phyloP scores from a whole-genome alignment of 2,329 filamentous ascomycete species.

The Coniochaeta sp. region DNA sequence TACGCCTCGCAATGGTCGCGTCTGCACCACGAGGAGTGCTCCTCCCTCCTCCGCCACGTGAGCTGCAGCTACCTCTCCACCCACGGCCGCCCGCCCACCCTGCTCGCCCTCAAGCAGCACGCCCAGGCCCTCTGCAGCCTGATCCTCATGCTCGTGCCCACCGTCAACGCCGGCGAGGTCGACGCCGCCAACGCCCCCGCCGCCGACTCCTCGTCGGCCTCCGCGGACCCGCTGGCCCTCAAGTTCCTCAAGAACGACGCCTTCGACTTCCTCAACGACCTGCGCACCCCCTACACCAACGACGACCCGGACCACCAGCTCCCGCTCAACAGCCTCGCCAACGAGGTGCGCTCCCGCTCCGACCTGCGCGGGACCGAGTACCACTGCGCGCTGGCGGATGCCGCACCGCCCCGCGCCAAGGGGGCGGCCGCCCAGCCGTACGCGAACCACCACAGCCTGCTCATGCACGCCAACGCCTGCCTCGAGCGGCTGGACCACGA shows the following conservation, averaged over 20 bases:
- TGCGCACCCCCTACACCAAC: constrained; percentile 40
- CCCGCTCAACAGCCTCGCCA: constrained; percentile 38
- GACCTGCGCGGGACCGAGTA: constrained; percentile 32
- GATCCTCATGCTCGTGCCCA: constrained; percentile 39
- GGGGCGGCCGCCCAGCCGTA: constrained; percentile 26
- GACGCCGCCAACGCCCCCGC: constrained; percentile 7
- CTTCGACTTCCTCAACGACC: constrained; percentile 50
- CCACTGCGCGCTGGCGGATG: constrained; percentile 36
- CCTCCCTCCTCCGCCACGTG: constrained; percentile 33
- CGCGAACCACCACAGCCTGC: constrained; percentile 38
- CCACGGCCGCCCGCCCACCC: constrained; percentile 39
- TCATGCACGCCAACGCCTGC: constrained; percentile 51
- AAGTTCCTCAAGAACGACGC: constrained; percentile 36
- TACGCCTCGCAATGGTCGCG: constrained; percentile 31
- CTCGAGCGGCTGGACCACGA: constrained; percentile 55
- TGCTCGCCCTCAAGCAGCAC: constrained; percentile 53
- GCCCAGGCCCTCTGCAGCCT: constrained; percentile 48
- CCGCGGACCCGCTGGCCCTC: not conserved
- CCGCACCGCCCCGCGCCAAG: constrained; percentile 10
- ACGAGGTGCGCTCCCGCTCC: constrained; percentile 34
- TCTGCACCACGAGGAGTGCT: constrained; percentile 19
- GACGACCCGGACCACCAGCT: constrained; percentile 37
- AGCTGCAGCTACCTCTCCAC: constrained; percentile 54
- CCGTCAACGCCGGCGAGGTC: constrained; percentile 22
- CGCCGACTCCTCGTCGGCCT: not conserved